Conservation (phyloP, 2,329 filamentous ascomycete genomes). For the Microdochium paspali region DNA sequence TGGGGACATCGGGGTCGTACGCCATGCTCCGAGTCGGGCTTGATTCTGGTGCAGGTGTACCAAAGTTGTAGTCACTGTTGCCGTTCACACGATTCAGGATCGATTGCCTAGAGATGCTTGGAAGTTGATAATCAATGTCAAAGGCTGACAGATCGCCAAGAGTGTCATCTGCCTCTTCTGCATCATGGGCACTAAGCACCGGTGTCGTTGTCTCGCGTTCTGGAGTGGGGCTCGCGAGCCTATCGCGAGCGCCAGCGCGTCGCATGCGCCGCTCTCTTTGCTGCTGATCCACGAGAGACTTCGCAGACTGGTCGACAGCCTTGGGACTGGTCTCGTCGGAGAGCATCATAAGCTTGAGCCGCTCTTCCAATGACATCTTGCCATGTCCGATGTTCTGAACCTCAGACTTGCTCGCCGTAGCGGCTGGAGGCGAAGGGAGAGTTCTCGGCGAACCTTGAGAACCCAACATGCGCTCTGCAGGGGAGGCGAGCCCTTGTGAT, state of each 20-base stretch:
- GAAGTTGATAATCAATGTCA: constrained; percentile 53
- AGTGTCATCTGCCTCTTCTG: constrained; percentile 49
- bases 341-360: constrained; percentile 81
- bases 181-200: constrained; percentile 12
- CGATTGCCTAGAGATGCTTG: constrained; percentile 84
- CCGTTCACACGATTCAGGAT: constrained; percentile 83
- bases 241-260: constrained; percentile 45
- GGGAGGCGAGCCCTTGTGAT: constrained; percentile 55
- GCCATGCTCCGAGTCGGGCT: constrained; percentile 48
- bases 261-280: constrained; percentile 56
- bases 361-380: constrained; percentile 78
- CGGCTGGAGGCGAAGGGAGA: constrained; percentile 65
- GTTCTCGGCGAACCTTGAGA: constrained; percentile 56
- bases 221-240: constrained; percentile 29
- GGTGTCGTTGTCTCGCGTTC: constrained; percentile 25
- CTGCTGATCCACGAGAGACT: constrained; percentile 55
- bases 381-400: constrained; percentile 65
- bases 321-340: constrained; percentile 46
- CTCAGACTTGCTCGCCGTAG: constrained; percentile 64
- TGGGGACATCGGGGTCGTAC: constrained; percentile 80
- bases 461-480: constrained; percentile 61
- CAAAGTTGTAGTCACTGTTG: constrained; percentile 55
- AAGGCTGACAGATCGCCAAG: constrained; percentile 50
- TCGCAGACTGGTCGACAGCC: constrained; percentile 18
- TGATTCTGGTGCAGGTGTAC: constrained; percentile 49